Evolutionary conservation across 257 asterid species (phyloP).

Genomic region (Solanum ossicruentum): DNA sequence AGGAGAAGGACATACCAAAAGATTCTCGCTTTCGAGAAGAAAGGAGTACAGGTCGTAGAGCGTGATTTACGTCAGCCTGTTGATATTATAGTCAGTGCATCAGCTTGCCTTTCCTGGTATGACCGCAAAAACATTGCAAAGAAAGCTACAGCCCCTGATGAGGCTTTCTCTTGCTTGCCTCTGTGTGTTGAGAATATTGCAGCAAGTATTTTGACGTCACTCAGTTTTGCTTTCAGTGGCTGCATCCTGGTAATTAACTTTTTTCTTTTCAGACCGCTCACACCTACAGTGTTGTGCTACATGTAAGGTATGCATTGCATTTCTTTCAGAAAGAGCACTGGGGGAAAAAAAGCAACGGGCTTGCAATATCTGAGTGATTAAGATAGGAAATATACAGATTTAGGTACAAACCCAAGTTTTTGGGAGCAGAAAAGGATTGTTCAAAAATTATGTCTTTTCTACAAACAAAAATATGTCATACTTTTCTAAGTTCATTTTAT

Average conservation of each 20-base stretch:
- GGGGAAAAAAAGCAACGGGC: neutral
- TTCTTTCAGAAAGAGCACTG: neutral
- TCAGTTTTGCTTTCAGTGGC: conserved; percentile 88
- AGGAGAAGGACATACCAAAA: conserved; percentile 85
- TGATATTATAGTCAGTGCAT: conserved; percentile 62
- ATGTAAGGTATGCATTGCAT: neutral
- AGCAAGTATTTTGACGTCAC: conserved; percentile 60
- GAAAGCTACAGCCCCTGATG: conserved; percentile 74
- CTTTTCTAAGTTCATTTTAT: neutral
- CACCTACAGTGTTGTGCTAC: neutral
- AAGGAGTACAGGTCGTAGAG: conserved; percentile 79
- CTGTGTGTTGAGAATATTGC: conserved; percentile 86
- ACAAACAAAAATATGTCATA: neutral
- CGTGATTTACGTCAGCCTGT: conserved; percentile 74
- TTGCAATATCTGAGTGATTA: neutral
- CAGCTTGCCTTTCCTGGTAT: conserved; percentile 86
- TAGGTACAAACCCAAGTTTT: neutral
- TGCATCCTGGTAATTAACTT: conserved; percentile 77
- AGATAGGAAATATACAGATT: neutral
- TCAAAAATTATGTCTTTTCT: neutral
- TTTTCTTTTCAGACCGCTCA: neutral
- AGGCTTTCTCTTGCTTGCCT: conserved; percentile 73
- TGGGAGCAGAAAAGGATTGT: neutral
- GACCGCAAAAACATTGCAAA: conserved; percentile 67
- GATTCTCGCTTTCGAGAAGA: conserved; percentile 78